These are phyloP conservation scores for Neurospora hispaniola DNA, from an alignment of 495 filamentous ascomycete species.

Conservation along the genomic window DNA sequence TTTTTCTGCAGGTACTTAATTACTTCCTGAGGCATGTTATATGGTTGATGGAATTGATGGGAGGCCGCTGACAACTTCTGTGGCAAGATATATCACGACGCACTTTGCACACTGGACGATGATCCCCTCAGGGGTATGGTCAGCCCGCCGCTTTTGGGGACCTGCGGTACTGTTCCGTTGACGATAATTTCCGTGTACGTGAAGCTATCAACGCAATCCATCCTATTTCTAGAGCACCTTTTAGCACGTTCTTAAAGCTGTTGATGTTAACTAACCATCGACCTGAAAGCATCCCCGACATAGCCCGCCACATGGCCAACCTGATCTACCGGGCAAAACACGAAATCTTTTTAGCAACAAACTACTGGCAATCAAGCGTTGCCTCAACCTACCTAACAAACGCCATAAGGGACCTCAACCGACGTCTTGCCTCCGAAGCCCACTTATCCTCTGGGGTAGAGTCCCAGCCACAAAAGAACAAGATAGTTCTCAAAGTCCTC, in stretches of 20 bases:
- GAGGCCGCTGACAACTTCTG: background rate
- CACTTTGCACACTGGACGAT: constrained; percentile 47
- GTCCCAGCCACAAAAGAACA: constrained; percentile 8
- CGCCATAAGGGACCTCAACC: constrained; percentile 57
- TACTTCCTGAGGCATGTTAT: background rate
- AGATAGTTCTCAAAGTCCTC: constrained; percentile 59
- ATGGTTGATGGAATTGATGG: background rate
- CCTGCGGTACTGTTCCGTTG: constrained; percentile 52
- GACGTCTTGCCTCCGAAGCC: constrained; percentile 44
- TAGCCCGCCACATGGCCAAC: constrained; percentile 63
- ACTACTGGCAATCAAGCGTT: constrained; percentile 61
- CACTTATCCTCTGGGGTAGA: constrained; percentile 16
- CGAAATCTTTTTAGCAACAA: constrained; percentile 64
- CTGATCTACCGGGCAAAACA: constrained; percentile 60
- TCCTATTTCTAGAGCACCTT: no score
- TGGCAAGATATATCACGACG: constrained; percentile 56
- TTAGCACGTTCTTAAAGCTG: background rate
- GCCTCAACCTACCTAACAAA: constrained; percentile 57
- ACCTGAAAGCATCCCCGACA: constrained; percentile 45
- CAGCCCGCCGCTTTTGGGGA: constrained; percentile 62
- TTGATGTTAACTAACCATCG: constrained; percentile 2
- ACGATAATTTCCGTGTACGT: constrained; percentile 51
- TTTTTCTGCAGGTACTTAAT: constrained; percentile 49
- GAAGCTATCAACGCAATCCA: no score
- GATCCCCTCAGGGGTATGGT: constrained; percentile 47